Base-by-base conservation (phyloP, 1,284 basidiomycete species). In the Marasmius tenuissimus region DNA sequence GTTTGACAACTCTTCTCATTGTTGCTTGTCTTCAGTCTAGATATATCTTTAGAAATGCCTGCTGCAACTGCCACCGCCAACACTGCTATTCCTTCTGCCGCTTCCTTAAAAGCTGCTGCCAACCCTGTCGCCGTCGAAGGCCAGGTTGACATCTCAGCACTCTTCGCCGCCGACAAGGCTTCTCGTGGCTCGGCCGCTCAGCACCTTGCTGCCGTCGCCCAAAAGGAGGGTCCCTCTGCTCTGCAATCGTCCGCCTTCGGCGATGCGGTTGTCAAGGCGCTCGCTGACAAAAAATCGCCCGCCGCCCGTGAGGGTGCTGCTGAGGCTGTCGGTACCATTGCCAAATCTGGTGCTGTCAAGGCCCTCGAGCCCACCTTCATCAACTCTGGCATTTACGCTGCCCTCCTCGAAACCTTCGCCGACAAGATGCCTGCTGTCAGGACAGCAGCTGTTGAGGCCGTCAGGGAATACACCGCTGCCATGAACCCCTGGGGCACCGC, bases 401-500 rank as follows among this genome's bases (percentile, higher is more conserved):
- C 89, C 66, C 90, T 99, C 71, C 84, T 97, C 71, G 97, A 98
- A 81, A 77, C 91, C 38, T 94, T 96, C 72, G 94, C 93, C 72
- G 94, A 97, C 84, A 97, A 97, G 85, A 89, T 90, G 81, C 90
- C 92, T 69, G 85, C 87, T 69, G 92, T 91, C 74, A 87, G 91
- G 76, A 90, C 88, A 69, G 91, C 93, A 61, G 92, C 97, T 65
- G 79, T 96, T 65, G 88, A 91, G 71, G 95, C 96, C 62, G 89
- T 97, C 73, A 87, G 87, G 76, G 81, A 84, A 71, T 91, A 92
- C 72, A 89, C 89, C 72, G 82, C 91, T 71, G 82, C 85, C 69
- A 93, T 95, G 90, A 96, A 92, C 82, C 89, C 93, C 38, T 98
- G 96, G 96, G 93, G 90, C 57, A 81, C 92, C 40, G 84, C 87